Percentiles rank a stretch among this genome's conserved stretches.
Conservation (phyloP, 2,329 filamentous ascomycete genomes). For the Ophiostoma triangulosporum region DNA sequence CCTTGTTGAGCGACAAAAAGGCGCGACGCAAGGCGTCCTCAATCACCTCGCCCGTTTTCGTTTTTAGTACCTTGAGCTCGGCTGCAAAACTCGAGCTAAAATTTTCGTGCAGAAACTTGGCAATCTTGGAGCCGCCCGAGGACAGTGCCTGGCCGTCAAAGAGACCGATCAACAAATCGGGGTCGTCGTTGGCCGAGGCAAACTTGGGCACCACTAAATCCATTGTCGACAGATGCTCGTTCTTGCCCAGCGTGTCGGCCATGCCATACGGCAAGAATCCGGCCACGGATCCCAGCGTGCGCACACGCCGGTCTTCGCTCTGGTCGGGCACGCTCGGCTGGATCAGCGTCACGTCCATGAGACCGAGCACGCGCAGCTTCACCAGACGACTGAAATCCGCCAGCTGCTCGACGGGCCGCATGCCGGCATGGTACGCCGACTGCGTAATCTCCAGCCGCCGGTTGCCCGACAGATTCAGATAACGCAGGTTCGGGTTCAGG, state of each 20-base stretch:
- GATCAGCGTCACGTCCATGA: constrained; percentile 97
- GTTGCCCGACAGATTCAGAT: constrained; percentile 92
- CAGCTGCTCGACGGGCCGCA: constrained; percentile 45
- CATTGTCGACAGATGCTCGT: constrained; percentile 89
- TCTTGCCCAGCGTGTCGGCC: constrained; percentile 86
- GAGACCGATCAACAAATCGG: constrained; percentile 82
- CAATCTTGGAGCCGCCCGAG: constrained; percentile 84
- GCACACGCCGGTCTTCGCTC: constrained; percentile 84
- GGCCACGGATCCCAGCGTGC: constrained; percentile 90
- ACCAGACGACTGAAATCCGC: constrained; percentile 80
- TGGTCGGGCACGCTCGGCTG: constrained; percentile 89
- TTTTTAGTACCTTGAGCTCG: constrained; percentile 64
- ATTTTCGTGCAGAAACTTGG: constrained; percentile 92
- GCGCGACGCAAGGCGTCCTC: constrained; percentile 73
- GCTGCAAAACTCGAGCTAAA: constrained; percentile 74
- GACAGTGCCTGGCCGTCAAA: constrained; percentile 90
- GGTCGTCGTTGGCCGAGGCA: constrained; percentile 59
- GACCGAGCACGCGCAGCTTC: constrained; percentile 73
- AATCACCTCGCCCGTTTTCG: constrained; percentile 58
- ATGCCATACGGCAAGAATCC: constrained; percentile 90
- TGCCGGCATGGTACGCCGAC: constrained; percentile 38
- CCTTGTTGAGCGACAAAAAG: constrained; percentile 85
- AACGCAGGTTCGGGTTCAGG: constrained; percentile 87
- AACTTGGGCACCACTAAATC: constrained; percentile 91
- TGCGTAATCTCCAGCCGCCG: constrained; percentile 85